A percentile compares a stretch with the other conserved stretches of the same genome.
phyloP scores from a whole-genome alignment of 306 rosid species.

The Luffa aegyptiaca region DNA sequence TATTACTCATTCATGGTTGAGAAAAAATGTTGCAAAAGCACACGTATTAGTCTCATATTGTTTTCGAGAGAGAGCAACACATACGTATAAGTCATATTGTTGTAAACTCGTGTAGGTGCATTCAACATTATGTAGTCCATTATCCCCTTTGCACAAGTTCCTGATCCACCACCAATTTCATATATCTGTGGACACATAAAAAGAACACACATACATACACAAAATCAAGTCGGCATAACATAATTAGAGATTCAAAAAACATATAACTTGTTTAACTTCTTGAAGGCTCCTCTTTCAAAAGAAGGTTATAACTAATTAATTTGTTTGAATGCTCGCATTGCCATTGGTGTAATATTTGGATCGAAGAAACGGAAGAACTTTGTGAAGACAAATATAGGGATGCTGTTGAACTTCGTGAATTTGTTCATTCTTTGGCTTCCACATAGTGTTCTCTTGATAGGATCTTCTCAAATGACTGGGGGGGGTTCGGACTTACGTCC shows the following conservation, averaged over 20 bases:
- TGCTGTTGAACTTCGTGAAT: not conserved
- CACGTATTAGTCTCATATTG: not conserved
- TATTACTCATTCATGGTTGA: constrained; percentile 12
- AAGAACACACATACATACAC: constrained; percentile 14
- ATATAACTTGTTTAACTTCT: not conserved
- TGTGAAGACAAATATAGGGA: not conserved
- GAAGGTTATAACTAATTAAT: not conserved
- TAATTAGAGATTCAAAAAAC: not conserved
- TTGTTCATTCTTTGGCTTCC: not conserved
- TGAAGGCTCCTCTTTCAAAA: not conserved
- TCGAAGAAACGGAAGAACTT: not conserved
- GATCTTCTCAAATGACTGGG: not conserved
- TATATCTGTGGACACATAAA: constrained; percentile 66
- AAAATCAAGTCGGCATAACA: constrained; percentile 6
- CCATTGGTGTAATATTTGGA: not conserved
- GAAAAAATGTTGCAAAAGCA: constrained; percentile 23
- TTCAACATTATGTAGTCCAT: constrained; percentile 95
- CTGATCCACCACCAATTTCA: constrained; percentile 99
- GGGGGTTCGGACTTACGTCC: not conserved
- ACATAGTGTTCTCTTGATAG: not conserved
- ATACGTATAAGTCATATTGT: constrained; percentile 82
- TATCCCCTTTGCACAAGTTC: constrained; percentile 97
- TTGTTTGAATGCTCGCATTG: not conserved
- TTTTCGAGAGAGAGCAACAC: constrained; percentile 6
- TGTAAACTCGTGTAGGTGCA: constrained; percentile 81